Base-by-base conservation (phyloP, 768 basidiomycete genomes). In the Clitopilus passeckerianus region DNA sequence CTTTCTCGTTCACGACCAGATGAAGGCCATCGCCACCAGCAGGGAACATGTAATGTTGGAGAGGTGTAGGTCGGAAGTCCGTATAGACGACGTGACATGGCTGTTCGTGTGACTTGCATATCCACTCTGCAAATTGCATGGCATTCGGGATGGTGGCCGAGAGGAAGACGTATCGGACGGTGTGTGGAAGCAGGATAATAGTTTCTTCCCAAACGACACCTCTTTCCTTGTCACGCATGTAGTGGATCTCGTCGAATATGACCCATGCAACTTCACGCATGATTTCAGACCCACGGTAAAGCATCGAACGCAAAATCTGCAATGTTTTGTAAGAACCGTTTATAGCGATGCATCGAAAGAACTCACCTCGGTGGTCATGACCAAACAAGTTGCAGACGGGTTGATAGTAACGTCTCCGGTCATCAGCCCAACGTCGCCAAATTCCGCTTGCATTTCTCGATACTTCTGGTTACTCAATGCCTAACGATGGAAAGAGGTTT, bases 251-350 rank as follows among this genome's bases (percentile, higher is more conserved):
- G 70, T 99, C 97, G 72, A 98, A 99, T 64, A 99, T 86, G 59
- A 98, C 96, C 97, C 97, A 99, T 0, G 95, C 95, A n/a, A 99
- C 96, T 77, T 99, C 97, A 59, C 97, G 91, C 91, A 98, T 95
- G 64, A 99, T 90, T 76, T 99, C 97, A 3, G 95, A 98, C 37
- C 97, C 97, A 57, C 97, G 89, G 70, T 99, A 99, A 24, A 99
- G 77, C 96, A 99, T 99, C 5, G 95, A 98, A 18, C 97, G 87
- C 56, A 99, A 72, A 86, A 99, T 98, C 95, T 98, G 62, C 23
- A 18, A 18, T n/a, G 1, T 16, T 6, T 33, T 16, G 23, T 65
- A 12, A 57, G 59, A n/a, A 7, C 20, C 10, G 46, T 16, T 5
- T 16, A 2, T 16, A 50, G 20, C 10, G 22, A 9, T 30, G 55